These are phyloP conservation scores for Fistulifera solaris DNA, from an alignment of 108 stramenopile species.

Conservation along the genomic window DNA sequence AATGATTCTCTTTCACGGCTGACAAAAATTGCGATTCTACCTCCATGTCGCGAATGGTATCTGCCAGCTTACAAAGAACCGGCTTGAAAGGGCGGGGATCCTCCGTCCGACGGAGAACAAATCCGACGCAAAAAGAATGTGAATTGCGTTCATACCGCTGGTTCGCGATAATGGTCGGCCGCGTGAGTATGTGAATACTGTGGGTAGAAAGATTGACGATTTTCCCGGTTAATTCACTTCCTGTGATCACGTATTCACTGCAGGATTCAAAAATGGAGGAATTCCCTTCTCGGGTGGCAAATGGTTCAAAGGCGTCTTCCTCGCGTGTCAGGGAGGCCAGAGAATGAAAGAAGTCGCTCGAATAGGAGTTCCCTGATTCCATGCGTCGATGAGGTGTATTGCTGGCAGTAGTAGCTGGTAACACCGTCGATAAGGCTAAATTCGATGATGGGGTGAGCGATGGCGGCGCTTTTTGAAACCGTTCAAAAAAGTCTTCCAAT, in stretches of 20 bases:
- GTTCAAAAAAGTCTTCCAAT: slow-evolving; percentile 42
- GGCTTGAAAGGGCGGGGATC: slow-evolving; percentile 68
- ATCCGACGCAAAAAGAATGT: slow-evolving; percentile 69
- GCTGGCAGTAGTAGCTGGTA: background rate
- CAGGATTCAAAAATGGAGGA: slow-evolving; percentile 68
- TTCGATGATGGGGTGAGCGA: background rate
- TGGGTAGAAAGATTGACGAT: slow-evolving; percentile 68
- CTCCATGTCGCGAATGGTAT: slow-evolving; percentile 61
- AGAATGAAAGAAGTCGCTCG: background rate
- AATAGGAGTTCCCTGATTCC: slow-evolving; percentile 1
- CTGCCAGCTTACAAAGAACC: slow-evolving; percentile 55
- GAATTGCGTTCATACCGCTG: slow-evolving; percentile 71
- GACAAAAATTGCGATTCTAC: slow-evolving; percentile 61
- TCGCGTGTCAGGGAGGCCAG: background rate
- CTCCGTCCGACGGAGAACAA: slow-evolving; percentile 52
- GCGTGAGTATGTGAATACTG: slow-evolving; percentile 64
- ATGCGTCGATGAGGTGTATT: background rate
- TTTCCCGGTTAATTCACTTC: slow-evolving; percentile 65
- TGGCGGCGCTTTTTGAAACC: slow-evolving; percentile 2
- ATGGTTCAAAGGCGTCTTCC: background rate
- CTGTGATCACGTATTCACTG: slow-evolving; percentile 77
- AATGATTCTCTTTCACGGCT: slow-evolving; percentile 18
- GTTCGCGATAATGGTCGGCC: slow-evolving; percentile 58
- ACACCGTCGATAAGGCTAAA: background rate
- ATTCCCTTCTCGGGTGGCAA: slow-evolving; percentile 11